phyloP scores from a whole-genome alignment of 768 basidiomycete species.

The Mycena leptocephala region DNA sequence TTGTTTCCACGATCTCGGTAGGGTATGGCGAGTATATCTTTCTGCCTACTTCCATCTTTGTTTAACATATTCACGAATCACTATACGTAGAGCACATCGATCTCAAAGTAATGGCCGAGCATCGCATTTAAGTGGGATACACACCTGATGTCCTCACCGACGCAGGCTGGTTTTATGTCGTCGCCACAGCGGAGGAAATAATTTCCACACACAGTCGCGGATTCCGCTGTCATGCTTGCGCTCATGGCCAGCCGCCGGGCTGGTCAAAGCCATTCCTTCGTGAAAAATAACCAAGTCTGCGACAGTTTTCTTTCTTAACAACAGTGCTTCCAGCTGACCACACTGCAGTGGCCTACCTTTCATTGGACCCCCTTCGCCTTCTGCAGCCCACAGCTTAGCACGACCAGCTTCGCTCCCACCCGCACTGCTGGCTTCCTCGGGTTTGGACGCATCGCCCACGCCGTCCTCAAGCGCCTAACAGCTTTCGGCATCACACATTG shows the following conservation, averaged over 20 bases:
- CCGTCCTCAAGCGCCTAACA: slow-evolving; percentile 82
- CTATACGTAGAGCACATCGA: slow-evolving; percentile 96
- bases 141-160: slow-evolving; percentile 96
- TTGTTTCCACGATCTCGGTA: slow-evolving; percentile 94
- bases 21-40: slow-evolving; percentile 79
- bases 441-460: slow-evolving; percentile 95
- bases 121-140: slow-evolving; percentile 85
- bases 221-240: slow-evolving; percentile 91
- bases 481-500: slow-evolving; percentile 87
- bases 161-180: too few relatives aligned
- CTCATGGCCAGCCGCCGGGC: slow-evolving; percentile 92
- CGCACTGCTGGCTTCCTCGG: too few relatives aligned
- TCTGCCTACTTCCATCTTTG: too few relatives aligned
- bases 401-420: too few relatives aligned
- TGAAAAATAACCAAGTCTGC: slow-evolving; percentile 78
- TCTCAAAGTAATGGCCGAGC: slow-evolving; percentile 69
- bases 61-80: too few relatives aligned
- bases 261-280: slow-evolving; percentile 73
- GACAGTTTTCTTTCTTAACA: background rate
- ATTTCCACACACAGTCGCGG: too few relatives aligned
- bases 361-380: too few relatives aligned
- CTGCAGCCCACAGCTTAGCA: too few relatives aligned
- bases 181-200: too few relatives aligned
- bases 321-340: too few relatives aligned
- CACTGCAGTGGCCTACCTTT: slow-evolving; percentile 85